Base-by-base conservation (phyloP, 441 rosid species). In the Euphorbia schlechtendalii region DNA sequence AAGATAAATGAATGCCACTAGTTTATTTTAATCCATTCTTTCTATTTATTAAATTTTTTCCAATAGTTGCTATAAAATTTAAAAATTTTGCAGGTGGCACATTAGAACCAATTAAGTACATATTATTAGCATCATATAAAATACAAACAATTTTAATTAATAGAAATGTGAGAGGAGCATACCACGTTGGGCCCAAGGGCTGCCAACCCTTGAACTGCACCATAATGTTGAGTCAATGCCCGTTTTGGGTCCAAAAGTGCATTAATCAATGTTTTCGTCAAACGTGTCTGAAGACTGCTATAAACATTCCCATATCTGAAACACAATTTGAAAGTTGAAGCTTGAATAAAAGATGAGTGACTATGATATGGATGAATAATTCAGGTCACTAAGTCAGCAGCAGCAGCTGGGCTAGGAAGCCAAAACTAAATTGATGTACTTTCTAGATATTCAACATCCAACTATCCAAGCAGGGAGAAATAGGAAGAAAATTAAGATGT, bases 191-290 rank as follows among this genome's bases (percentile, higher is more conserved):
- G 85, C 64, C 97, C 96, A 65, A 93, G 71, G 53, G 95, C 87
- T 69, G 89, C 85, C 79, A 90, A 74, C 74, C 99, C 99, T 84
- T 90, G 95, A 76, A 90, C 80, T 65, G 97, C 97, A 53, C 97
- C 99, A 72, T 90, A 93, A 72, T 93, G 99, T 73, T 92, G 96
- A 45, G 90, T 85, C 79, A 93, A 71, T 38, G 96, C 80, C 62
- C 82, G 85, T 76, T 83, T 88, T 60, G 97, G 92, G 74, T 90
- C 96, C 82, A 88, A 77, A 71, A 88, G 82, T 41, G 95, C 86
- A 73, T 83, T 90, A 72, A 93, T 68, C 79, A 93, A 80, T 69
- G 96, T 92, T 81, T 78, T 90, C 5, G 97, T 90, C 69, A 93
- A 80, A 64, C 97, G 93, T 18, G 93, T 79, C 87, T 88, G 99